These are phyloP conservation scores for Geotrichum siamense DNA, from an alignment of 1,139 yeast species.

Conservation along the genomic window DNA sequence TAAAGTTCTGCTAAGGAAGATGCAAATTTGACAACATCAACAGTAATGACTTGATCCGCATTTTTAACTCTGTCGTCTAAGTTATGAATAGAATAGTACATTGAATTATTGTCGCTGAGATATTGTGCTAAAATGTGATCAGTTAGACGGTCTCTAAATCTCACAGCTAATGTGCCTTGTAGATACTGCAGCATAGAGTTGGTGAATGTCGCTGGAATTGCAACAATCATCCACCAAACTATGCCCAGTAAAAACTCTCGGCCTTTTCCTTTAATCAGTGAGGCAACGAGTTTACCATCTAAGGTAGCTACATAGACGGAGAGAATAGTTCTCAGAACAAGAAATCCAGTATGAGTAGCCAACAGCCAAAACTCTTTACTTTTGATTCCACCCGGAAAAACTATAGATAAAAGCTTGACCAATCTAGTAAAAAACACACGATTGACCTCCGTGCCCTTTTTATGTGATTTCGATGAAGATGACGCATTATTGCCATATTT, in stretches of 20 bases:
- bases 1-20: constrained; percentile 67
- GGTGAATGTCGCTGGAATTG: constrained; percentile 78
- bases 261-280: constrained; percentile 66
- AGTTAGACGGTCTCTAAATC: constrained; percentile 62
- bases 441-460: constrained; percentile 32
- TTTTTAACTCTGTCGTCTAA: constrained; percentile 56
- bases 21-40: constrained; percentile 72
- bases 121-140: constrained; percentile 57
- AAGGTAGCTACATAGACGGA: constrained; percentile 79
- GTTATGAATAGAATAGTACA: constrained; percentile 50
- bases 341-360: constrained; percentile 50
- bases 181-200: constrained; percentile 69
- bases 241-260: constrained; percentile 56
- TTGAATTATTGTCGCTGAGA: constrained; percentile 40
- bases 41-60: constrained; percentile 77
- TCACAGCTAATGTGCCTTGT: constrained; percentile 58
- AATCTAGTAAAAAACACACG: constrained; percentile 29
- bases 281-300: constrained; percentile 81
- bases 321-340: constrained; percentile 63
- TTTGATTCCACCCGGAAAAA: constrained; percentile 34
- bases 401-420: constrained; percentile 29
- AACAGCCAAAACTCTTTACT: constrained; percentile 40
- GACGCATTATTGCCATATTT: constrained; percentile 18
- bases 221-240: constrained; percentile 74
- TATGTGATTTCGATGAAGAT: constrained; percentile 13